Percentiles rank a stretch among this genome's conserved stretches.
Evolutionary conservation across 179 eudicot species (phyloP).

Genomic region (Silene noctiflora): DNA sequence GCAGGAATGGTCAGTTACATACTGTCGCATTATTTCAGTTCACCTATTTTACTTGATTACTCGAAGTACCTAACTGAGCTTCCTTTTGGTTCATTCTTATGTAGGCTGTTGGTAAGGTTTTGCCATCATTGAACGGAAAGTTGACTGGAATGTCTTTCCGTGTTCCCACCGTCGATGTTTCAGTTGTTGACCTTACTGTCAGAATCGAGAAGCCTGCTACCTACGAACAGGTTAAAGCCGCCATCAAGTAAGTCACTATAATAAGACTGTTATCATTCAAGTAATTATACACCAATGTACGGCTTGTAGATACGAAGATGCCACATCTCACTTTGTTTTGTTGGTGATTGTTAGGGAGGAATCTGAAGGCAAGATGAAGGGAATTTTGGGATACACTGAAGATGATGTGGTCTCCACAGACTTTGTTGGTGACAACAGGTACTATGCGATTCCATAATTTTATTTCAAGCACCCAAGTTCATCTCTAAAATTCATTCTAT

Average conservation of each 20-base stretch:
- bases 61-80: not conserved
- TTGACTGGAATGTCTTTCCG: constrained; percentile 76
- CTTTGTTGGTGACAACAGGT: constrained; percentile 71
- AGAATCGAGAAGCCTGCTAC: constrained; percentile 61
- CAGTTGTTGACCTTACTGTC: constrained; percentile 73
- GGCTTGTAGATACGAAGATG: not conserved
- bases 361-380: constrained; percentile 70
- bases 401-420: constrained; percentile 75
- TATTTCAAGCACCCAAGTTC: no score
- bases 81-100: not conserved
- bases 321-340: not conserved
- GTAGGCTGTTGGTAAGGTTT: constrained; percentile 72
- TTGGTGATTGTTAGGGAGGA: constrained; percentile 12
- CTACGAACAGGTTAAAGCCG: constrained; percentile 61
- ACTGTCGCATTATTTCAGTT: not conserved
- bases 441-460: not conserved
- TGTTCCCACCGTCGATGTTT: constrained; percentile 73
- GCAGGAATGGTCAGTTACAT: not conserved
- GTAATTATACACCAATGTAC: not conserved
- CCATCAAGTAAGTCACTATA: constrained; percentile 49
- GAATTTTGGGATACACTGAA: constrained; percentile 68
- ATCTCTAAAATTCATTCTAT: not conserved
- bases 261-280: not conserved
- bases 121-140: constrained; percentile 60
- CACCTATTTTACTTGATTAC: not conserved